Evolutionary conservation across 2,329 filamentous ascomycete genomes (phyloP).

Genomic region (Botryosphaeria dothidea): DNA sequence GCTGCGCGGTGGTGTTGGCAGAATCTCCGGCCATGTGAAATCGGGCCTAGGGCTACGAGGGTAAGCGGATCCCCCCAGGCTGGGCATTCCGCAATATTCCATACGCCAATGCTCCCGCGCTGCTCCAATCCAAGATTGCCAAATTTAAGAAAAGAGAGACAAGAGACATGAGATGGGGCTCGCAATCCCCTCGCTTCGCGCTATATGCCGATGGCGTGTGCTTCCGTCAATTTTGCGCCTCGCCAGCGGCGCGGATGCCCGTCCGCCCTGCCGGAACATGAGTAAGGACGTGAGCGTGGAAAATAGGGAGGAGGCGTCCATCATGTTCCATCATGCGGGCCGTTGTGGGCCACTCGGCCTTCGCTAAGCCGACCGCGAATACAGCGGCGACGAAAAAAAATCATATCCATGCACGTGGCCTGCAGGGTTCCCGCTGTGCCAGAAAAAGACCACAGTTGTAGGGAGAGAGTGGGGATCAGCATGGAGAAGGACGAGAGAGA

Average conservation of each 20-base stretch:
- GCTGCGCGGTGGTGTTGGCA: conserved; percentile 4
- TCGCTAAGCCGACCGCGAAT: background rate
- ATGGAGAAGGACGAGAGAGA: background rate
- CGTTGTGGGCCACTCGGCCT: background rate
- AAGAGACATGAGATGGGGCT: conserved; percentile 6
- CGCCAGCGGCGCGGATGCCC: background rate
- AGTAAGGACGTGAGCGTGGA: background rate
- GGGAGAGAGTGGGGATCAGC: conserved; percentile 9
- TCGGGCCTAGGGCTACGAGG: conserved; percentile 7
- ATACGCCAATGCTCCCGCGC: background rate
- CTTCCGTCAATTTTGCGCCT: background rate
- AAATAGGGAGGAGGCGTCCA: conserved; percentile 2
- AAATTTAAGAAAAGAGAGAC: background rate
- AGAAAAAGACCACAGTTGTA: background rate
- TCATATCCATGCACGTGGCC: conserved; percentile 6
- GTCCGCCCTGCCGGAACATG: background rate
- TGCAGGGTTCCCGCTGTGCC: background rate
- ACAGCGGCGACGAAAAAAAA: background rate
- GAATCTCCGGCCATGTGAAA: background rate
- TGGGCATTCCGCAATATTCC: background rate
- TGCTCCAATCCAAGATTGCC: background rate
- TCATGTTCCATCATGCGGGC: conserved; percentile 9
- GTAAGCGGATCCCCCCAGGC: conserved; percentile 11
- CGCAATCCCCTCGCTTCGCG: conserved; percentile 2
- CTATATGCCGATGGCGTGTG: conserved; percentile 2